Conservation (phyloP, 257 asterid species). For the Solanum medicagineum region DNA sequence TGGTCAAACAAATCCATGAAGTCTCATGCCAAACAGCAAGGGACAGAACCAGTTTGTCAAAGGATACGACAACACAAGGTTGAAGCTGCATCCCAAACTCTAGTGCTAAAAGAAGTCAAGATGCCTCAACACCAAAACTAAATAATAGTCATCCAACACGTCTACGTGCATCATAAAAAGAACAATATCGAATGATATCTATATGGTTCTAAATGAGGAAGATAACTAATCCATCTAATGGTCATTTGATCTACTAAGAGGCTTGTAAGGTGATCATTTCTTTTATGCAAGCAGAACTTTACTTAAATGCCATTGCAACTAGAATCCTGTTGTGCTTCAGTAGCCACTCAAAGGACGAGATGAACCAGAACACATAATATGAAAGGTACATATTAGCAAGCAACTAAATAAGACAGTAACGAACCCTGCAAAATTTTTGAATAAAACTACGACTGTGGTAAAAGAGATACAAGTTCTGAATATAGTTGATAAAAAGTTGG, state of each 20-base stretch:
- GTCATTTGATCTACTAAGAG: neutral
- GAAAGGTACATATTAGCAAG: neutral
- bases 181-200: neutral
- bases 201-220: neutral
- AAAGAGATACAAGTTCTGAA: neutral
- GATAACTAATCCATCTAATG: neutral
- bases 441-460: neutral
- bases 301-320: neutral
- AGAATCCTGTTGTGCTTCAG: neutral
- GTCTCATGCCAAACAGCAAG: neutral
- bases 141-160: neutral
- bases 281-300: neutral
- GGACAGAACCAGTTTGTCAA: neutral
- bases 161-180: neutral
- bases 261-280: neutral
- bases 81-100: neutral
- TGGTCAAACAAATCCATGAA: neutral
- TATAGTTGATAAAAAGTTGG: neutral
- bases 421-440: neutral
- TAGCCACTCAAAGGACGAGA: neutral
- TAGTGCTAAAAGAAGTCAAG: neutral
- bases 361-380: neutral
- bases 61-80: neutral
- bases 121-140: neutral
- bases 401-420: neutral